Percentiles rank a stretch among this genome's conserved stretches.
These are phyloP conservation scores for Sporothrix luriei DNA, from an alignment of 2,329 filamentous ascomycete genomes.

Conservation along the genomic window DNA sequence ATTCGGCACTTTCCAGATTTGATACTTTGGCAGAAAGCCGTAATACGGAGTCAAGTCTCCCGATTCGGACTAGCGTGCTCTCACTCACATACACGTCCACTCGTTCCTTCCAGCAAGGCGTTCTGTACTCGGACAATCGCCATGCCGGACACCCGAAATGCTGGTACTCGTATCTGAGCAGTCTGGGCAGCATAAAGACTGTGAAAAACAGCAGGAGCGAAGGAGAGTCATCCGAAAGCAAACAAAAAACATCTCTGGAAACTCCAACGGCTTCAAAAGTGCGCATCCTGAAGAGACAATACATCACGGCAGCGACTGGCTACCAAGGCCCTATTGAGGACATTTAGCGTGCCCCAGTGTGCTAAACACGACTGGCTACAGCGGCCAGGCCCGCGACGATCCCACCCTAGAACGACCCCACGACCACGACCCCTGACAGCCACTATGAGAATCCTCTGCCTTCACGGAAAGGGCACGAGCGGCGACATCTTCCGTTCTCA, in stretches of 20 bases:
- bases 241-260: not conserved
- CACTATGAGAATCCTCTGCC: constrained; percentile 44
- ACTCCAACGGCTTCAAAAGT: not conserved
- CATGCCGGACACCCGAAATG: constrained; percentile 33
- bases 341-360: not conserved
- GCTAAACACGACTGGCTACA: not conserved
- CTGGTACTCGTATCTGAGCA: constrained; percentile 15
- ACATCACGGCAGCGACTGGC: not conserved
- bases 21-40: not conserved
- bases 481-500: constrained; percentile 45
- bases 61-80: constrained; percentile 16
- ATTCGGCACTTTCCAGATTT: constrained; percentile 26
- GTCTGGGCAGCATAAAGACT: not conserved
- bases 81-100: not conserved
- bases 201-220: not conserved
- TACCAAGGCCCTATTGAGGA: not conserved
- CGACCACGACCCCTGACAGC: not conserved
- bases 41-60: not conserved
- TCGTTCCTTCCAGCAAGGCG: not conserved
- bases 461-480: constrained; percentile 47
- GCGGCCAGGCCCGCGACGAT: not conserved
- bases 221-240: not conserved
- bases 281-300: not conserved
- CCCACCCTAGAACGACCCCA: not conserved
- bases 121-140: constrained; percentile 32